phyloP scores from a whole-genome alignment of 2,329 filamentous ascomycete genomes.

The Albophoma yamanashiensis region DNA sequence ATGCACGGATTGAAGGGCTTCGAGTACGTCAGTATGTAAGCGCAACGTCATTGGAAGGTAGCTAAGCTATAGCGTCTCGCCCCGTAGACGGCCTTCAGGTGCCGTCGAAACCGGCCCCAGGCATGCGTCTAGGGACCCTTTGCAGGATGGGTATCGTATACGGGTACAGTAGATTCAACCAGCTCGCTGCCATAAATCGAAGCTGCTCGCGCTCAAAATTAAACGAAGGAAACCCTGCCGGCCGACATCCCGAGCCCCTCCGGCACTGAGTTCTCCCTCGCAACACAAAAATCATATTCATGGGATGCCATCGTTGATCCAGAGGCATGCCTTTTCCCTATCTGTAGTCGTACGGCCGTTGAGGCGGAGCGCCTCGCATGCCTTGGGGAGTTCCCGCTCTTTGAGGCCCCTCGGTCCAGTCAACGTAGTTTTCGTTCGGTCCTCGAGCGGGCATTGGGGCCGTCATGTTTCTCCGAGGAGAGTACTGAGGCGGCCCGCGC shows the following conservation, averaged over 20 bases:
- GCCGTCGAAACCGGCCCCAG: neutral
- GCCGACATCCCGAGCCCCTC: neutral
- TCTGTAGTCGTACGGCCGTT: neutral
- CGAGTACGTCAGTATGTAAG: neutral
- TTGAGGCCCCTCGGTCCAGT: conserved; percentile 8
- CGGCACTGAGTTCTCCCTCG: conserved; percentile 8
- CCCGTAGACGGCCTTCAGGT: neutral
- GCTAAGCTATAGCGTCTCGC: neutral
- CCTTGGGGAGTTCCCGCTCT: conserved; percentile 16
- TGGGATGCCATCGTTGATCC: conserved; percentile 15
- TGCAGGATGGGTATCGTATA: neutral
- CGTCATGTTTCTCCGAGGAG: conserved; percentile 35
- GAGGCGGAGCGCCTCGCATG: conserved; percentile 2
- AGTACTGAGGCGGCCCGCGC: conserved; percentile 21
- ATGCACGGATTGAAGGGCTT: neutral
- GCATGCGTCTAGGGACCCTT: neutral
- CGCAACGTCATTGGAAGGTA: neutral
- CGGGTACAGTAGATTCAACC: neutral
- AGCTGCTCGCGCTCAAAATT: neutral
- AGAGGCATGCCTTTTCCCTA: conserved; percentile 4
- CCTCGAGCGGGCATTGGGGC: conserved; percentile 24
- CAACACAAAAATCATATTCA: conserved; percentile 26
- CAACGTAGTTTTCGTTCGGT: conserved; percentile 9
- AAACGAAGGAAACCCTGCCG: neutral
- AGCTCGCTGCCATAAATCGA: neutral